These are phyloP conservation scores for Diospyros lotus DNA, from an alignment of 148 eudicot species.

Conservation along the genomic window DNA sequence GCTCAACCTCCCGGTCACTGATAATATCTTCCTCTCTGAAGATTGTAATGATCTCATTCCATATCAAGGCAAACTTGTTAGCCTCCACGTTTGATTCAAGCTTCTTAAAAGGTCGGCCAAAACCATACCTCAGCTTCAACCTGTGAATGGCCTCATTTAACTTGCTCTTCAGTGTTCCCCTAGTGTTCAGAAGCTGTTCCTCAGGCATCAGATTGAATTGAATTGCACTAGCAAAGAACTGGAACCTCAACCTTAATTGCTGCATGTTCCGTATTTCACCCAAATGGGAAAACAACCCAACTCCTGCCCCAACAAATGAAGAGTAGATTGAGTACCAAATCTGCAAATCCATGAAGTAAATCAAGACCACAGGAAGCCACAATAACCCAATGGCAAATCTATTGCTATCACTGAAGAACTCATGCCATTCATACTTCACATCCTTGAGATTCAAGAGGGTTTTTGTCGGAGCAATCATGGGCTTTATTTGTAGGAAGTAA, in stretches of 20 bases:
- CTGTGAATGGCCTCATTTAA: slow-evolving; percentile 57
- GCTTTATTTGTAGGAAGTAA: slow-evolving; percentile 75
- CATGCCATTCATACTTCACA: slow-evolving; percentile 58
- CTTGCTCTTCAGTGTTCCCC: slow-evolving; percentile 50
- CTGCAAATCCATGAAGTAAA: slow-evolving; percentile 81
- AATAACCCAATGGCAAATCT: slow-evolving; percentile 73
- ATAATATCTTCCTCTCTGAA: slow-evolving; percentile 87
- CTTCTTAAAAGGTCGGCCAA: slow-evolving; percentile 73
- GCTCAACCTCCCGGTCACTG: slow-evolving; percentile 70
- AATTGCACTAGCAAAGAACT: slow-evolving; percentile 87
- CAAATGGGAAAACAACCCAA: slow-evolving; percentile 70
- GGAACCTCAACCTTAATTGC: slow-evolving; percentile 79
- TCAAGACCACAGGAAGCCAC: slow-evolving; percentile 83
- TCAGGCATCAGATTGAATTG: slow-evolving; percentile 91
- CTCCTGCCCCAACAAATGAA: slow-evolving; percentile 66
- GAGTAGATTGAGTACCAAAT: slow-evolving; percentile 90
- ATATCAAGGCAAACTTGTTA: slow-evolving; percentile 68
- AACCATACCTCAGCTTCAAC: slow-evolving; percentile 75
- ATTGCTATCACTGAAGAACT: slow-evolving; percentile 60
- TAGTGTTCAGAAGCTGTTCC: slow-evolving; percentile 61
- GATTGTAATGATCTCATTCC: slow-evolving; percentile 72
- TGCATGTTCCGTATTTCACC: slow-evolving; percentile 83
- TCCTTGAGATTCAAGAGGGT: slow-evolving; percentile 28
- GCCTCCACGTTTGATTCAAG: slow-evolving; percentile 82
- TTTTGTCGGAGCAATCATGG: slow-evolving; percentile 64